Evolutionary conservation across 2,329 filamentous ascomycete genomes (phyloP).

Genomic region (Talaromyces verruculosus): DNA sequence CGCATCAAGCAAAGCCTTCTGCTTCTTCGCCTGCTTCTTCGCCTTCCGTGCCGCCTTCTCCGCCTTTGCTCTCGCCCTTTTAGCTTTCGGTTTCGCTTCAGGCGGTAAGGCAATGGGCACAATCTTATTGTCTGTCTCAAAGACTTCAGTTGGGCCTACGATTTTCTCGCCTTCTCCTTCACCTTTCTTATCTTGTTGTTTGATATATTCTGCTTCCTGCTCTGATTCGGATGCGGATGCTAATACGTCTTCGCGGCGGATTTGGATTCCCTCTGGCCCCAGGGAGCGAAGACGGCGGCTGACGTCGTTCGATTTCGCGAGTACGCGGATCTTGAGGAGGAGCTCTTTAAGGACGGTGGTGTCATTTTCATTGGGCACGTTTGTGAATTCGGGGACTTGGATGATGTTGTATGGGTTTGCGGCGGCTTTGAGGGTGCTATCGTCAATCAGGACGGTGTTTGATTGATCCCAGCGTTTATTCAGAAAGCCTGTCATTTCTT

Average conservation of each 20-base stretch:
- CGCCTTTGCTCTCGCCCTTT: background rate
- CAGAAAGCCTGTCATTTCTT: conserved; percentile 32
- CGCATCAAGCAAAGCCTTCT: background rate
- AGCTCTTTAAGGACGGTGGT: conserved; percentile 52
- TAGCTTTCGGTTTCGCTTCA: no score
- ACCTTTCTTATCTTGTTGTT: background rate
- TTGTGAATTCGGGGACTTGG: conserved; percentile 72
- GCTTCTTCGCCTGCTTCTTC: background rate
- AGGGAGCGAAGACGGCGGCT: conserved; percentile 42
- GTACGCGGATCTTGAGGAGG: conserved; percentile 53
- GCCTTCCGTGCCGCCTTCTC: background rate
- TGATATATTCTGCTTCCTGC: background rate
- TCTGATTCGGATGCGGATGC: background rate
- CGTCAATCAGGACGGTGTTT: conserved; percentile 89
- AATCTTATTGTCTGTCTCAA: background rate
- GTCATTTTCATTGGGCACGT: conserved; percentile 42
- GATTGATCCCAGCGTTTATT: conserved; percentile 67
- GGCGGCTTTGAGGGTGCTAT: conserved; percentile 74
- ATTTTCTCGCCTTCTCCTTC: background rate
- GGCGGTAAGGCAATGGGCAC: background rate
- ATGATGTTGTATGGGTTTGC: conserved; percentile 83
- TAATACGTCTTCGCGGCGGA: conserved; percentile 15
- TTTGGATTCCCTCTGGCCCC: conserved; percentile 29
- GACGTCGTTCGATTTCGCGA: conserved; percentile 52
- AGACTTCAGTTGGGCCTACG: background rate